Evolutionary conservation across 2,329 filamentous ascomycete genomes (phyloP).

Genomic region (Colletotrichum costaricense): DNA sequence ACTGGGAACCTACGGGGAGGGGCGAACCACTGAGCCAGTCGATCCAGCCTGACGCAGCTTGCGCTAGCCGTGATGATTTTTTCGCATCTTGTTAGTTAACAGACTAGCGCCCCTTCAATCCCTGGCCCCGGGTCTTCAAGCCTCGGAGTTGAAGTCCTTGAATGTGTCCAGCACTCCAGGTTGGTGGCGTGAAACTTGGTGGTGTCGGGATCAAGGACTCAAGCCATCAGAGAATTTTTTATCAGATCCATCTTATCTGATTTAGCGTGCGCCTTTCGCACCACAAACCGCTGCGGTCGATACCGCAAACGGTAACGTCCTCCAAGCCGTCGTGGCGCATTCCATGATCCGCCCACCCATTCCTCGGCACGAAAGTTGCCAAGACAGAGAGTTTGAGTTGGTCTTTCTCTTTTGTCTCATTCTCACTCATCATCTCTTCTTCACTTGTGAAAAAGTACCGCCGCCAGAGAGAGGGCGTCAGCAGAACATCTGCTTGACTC

Average conservation of each 20-base stretch:
- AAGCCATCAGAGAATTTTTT: slow-evolving; percentile 15
- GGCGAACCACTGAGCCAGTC: not conserved
- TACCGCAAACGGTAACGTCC: slow-evolving; percentile 17
- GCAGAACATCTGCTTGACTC: not conserved
- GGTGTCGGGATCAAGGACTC: slow-evolving; percentile 9
- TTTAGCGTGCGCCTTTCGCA: slow-evolving; percentile 10
- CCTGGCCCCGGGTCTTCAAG: not conserved
- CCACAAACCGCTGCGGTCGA: slow-evolving; percentile 20
- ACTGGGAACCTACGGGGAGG: not conserved
- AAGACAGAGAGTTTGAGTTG: not conserved
- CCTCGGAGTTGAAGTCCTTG: not conserved
- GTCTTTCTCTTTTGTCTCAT: not conserved
- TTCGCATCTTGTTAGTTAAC: not conserved
- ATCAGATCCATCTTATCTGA: slow-evolving; percentile 37
- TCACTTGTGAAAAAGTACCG: not conserved
- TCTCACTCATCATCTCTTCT: not conserved
- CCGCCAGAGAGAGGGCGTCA: not conserved
- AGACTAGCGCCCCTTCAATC: not conserved
- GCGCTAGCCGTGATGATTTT: not conserved
- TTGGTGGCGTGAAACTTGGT: not conserved
- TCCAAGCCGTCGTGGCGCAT: slow-evolving; percentile 9
- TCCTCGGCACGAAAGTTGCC: not conserved
- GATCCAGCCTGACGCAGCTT: not conserved
- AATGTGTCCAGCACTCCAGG: not conserved
- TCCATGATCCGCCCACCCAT: slow-evolving; percentile 13